phyloP scores from a whole-genome alignment of 208 protist species.

The Angomonas deanei region DNA sequence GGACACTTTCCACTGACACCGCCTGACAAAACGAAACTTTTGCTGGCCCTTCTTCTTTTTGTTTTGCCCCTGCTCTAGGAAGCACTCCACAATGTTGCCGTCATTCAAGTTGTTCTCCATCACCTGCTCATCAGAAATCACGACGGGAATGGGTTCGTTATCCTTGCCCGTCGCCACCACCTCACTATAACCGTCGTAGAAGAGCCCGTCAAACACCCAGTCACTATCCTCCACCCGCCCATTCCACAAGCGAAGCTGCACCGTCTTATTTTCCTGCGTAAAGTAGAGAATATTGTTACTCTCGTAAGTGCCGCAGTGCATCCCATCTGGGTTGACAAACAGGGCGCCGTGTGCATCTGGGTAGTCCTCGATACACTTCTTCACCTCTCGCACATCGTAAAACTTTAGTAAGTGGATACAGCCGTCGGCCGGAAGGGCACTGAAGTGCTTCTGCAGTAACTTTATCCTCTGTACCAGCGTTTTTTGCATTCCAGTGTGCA shows the following conservation, averaged over 20 bases:
- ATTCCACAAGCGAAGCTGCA: slow-evolving; percentile 73
- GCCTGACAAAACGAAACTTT: slow-evolving; percentile 37
- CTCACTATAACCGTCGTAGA: slow-evolving; percentile 41
- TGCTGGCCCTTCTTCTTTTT: slow-evolving; percentile 18
- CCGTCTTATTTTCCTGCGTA: slow-evolving; percentile 47
- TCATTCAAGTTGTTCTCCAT: slow-evolving; percentile 66
- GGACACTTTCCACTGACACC: slow-evolving; percentile 66
- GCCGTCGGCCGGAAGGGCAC: slow-evolving; percentile 30
- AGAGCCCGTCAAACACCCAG: slow-evolving; percentile 76
- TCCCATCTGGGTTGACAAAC: slow-evolving; percentile 78
- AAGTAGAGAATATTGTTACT: slow-evolving; percentile 74
- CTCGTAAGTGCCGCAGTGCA: slow-evolving; percentile 59
- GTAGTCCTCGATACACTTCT: slow-evolving; percentile 46
- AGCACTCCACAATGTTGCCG: slow-evolving; percentile 81
- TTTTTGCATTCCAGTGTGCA: slow-evolving; percentile 35
- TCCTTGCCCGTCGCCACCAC: slow-evolving; percentile 23
- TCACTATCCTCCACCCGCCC: slow-evolving; percentile 21
- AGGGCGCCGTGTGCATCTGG: slow-evolving; percentile 47
- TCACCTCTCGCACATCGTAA: slow-evolving; percentile 57
- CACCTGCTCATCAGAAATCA: slow-evolving; percentile 57
- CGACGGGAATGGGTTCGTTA: slow-evolving; percentile 20
- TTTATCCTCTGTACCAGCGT: slow-evolving; percentile 60
- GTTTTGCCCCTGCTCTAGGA: slow-evolving; percentile 20
- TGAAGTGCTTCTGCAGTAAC: slow-evolving; percentile 42
- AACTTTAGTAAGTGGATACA: slow-evolving; percentile 51